Evolutionary conservation across 2,329 filamentous ascomycete species (phyloP), one percentile per base, ranked within the genome.

Genomic region (Anthostomella pinea): DNA sequence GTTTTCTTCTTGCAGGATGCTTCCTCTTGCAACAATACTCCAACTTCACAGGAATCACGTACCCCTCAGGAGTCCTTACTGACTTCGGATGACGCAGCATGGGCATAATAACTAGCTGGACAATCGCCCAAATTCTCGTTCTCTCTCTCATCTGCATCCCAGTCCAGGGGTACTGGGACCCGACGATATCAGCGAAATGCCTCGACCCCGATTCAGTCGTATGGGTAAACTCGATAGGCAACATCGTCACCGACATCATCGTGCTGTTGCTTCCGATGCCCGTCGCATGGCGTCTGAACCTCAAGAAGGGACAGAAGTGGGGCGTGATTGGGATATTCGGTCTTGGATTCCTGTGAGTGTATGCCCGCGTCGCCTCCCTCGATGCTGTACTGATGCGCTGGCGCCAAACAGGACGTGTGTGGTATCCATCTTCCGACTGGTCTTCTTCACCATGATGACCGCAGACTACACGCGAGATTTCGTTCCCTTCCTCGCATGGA

Each of bases 241-340:
- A 53, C 31, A 39, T 53, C 20, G 22, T 45, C 18, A 53, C 50
- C 27, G 50, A 53, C 23, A 3, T 53, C 7, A 43, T 51, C 19
- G 22, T 53, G n/a, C 39, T 53, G 8, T 5, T 48, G 5, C 44
- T 53, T 13, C 50, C 50, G 3, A 43, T 53, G 30, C 50, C 50
- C 17, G 50, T 53, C 11, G 44, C 46, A 5, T 50, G 43, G 45
- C 26, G 35, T 14, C 38, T 53, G 8, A 48, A 48, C 18, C 32
- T 53, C 32, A 48, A 46, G 16, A 40, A 16, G 24, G 46, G 28
- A 18, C 40, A 41, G 34, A 53, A 43, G 18, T 46, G 44, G 48
- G 46, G 40, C 8, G 35, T 53, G 5, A 38, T 50, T 5, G 44
- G 37, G 22, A 40, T 53, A 11, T 51, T 53, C 22, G 24, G 26